Evolutionary conservation across 139 green algal genomes (phyloP), one percentile per base, ranked within the genome.

Genomic region (Chlorella sorokiniana): DNA sequence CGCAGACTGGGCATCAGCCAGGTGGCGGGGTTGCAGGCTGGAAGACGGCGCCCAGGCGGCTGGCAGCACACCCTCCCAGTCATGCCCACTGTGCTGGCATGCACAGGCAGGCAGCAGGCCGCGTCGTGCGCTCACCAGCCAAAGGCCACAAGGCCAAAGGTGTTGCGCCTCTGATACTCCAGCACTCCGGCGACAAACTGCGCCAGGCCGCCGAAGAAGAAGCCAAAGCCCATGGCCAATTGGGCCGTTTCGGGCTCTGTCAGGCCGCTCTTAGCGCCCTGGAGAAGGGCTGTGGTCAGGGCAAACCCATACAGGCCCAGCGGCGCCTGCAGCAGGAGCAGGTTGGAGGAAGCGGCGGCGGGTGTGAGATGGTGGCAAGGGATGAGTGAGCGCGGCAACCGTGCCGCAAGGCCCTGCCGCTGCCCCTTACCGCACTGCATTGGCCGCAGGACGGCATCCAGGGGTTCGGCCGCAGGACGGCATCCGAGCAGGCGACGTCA

Each of bases 121-220:
- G n/a, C n/a, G n/a, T n/a, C n/a, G n/a, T n/a, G n/a, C n/a, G n/a
- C 69, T 67, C 71, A 78, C 71, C 48, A 89, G 67, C 78, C 86
- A 76, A 94, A 93, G 61, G 88, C 92, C 0, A 90, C 91, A 29
- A 88, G 89, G 37, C 79, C 92, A 88, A 95, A 95, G 7, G 89
- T 93, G 83, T 92, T 92, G 69, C 89, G 88, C 8, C 84, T 78
- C 41, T 70, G 44, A 64, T 93, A 89, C 84, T 95, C 91, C 16
- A 93, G 85, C 25, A 93, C 84, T 52, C 92, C 92, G 45, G 91
- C 92, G 20, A 93, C 69, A 38, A 94, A 85, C 86, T 95, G 92
- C 4, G 86, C 89, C 44, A 92, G 74, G 38, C 92, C 92, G 31
- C 91, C 92, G 40, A 91, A 95, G 69, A 92, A 90, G n/a, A 89